A percentile compares a stretch with the other conserved stretches of the same genome.
Evolutionary conservation across 768 basidiomycete genomes (phyloP).

Genomic region (Scleroderma bovista): DNA sequence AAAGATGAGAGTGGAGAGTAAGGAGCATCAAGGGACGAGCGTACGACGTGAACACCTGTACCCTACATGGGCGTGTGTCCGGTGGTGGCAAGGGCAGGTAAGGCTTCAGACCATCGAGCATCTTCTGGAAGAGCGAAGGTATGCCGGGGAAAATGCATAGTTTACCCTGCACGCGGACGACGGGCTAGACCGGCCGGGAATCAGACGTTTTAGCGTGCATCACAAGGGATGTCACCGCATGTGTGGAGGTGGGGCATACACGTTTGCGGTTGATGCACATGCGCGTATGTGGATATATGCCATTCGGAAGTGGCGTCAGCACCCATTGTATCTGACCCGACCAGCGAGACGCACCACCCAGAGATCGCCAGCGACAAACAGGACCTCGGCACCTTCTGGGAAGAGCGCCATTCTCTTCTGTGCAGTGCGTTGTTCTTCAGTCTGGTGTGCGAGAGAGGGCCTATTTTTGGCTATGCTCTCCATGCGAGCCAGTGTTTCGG

Average conservation of each 20-base stretch:
- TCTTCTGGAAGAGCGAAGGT: conserved; percentile 75
- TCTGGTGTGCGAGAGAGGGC: conserved; percentile 55
- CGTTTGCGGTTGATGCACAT: not conserved
- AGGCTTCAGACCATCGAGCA: conserved; percentile 66
- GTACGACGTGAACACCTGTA: conserved; percentile 81
- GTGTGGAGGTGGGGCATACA: not conserved
- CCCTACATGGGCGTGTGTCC: conserved; percentile 65
- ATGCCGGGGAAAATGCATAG: conserved; percentile 92
- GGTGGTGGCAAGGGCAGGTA: conserved; percentile 78
- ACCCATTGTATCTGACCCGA: too few relatives aligned
- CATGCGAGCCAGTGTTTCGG: conserved; percentile 77
- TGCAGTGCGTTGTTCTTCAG: conserved; percentile 68
- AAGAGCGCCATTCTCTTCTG: conserved; percentile 88
- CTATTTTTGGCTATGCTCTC: conserved; percentile 50
- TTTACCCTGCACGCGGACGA: conserved; percentile 79
- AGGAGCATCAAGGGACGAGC: conserved; percentile 8
- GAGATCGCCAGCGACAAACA: conserved; percentile 74
- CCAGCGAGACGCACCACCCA: conserved; percentile 65
- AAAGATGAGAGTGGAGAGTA: not conserved
- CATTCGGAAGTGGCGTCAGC: not conserved
- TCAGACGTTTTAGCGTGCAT: too few relatives aligned
- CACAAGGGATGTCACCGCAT: too few relatives aligned
- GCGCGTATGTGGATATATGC: not conserved
- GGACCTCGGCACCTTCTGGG: conserved; percentile 68
- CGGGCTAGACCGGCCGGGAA: conserved; percentile 47